These are phyloP conservation scores for Ormosia emarginata DNA, from an alignment of 306 rosid species.

Conservation along the genomic window DNA sequence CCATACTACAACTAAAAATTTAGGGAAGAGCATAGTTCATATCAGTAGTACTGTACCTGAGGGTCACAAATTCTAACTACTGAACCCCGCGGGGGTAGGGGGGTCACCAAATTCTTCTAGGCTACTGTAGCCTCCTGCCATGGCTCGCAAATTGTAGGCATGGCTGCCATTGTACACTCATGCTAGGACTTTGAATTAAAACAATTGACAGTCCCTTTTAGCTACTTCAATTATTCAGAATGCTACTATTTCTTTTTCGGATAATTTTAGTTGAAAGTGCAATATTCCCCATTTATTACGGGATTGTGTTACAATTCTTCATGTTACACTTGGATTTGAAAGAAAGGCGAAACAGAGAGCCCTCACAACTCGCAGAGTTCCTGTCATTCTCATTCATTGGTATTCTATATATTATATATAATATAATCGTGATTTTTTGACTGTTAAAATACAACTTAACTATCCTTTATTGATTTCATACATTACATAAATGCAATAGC, in stretches of 20 bases:
- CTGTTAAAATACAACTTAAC: too few species aligned
- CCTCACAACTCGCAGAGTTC: constrained; percentile 4
- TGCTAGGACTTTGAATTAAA: constrained; percentile 10
- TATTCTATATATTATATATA: neutral
- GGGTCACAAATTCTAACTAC: too few species aligned
- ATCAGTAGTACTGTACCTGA: neutral
- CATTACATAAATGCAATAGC: too few species aligned
- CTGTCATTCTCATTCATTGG: neutral
- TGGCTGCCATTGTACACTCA: neutral
- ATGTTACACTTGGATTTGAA: neutral
- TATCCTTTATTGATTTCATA: too few species aligned
- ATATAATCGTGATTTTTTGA: too few species aligned
- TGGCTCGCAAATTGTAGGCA: neutral
- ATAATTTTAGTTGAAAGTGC: neutral
- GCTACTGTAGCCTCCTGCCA: constrained; percentile 10
- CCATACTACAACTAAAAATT: neutral
- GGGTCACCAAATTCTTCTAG: neutral
- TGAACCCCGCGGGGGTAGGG: too few species aligned
- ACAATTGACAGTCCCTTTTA: neutral
- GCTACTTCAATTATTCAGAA: neutral
- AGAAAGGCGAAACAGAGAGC: neutral
- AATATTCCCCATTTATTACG: neutral
- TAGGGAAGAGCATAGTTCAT: neutral
- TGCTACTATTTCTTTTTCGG: neutral
- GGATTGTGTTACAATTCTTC: neutral